These are phyloP conservation scores for Scleroderma bovista DNA, from an alignment of 768 basidiomycete genomes.

Conservation along the genomic window DNA sequence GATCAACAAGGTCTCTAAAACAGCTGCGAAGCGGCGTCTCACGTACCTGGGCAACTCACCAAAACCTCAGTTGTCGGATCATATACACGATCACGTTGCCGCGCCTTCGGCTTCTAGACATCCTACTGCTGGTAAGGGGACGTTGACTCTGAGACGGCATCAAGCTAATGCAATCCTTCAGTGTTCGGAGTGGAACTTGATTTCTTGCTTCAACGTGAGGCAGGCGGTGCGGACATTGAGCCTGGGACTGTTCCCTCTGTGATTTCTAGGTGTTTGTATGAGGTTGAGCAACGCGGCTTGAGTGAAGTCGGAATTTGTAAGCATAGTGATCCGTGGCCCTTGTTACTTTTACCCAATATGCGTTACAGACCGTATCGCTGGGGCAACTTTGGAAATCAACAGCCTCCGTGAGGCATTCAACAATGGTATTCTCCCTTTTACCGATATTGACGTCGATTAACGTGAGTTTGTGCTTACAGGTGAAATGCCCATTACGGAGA, in stretches of 20 bases:
- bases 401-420: slow-evolving; percentile 72
- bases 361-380: slow-evolving; percentile 71
- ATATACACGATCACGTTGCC: slow-evolving; percentile 58
- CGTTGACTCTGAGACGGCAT: not conserved
- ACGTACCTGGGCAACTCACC: slow-evolving; percentile 76
- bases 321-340: slow-evolving; percentile 20
- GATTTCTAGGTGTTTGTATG: slow-evolving; percentile 58
- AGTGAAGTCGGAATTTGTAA: slow-evolving; percentile 80
- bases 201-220: slow-evolving; percentile 63
- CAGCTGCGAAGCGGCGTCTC: slow-evolving; percentile 69
- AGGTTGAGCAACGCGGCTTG: slow-evolving; percentile 72
- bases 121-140: slow-evolving; percentile 62
- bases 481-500: slow-evolving; percentile 51
- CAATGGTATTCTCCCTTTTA: slow-evolving; percentile 38
- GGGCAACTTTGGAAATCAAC: slow-evolving; percentile 65
- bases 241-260: slow-evolving; percentile 61
- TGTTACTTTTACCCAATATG: slow-evolving; percentile 1
- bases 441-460: not conserved
- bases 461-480: slow-evolving; percentile 28
- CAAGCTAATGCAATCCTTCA: slow-evolving; percentile 19
- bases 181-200: slow-evolving; percentile 77
- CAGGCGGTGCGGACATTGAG: slow-evolving; percentile 40
- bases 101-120: slow-evolving; percentile 49
- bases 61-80: slow-evolving; percentile 70
- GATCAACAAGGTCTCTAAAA: slow-evolving; percentile 64